phyloP scores from a whole-genome alignment of 805 yeast species.

The Metschnikowia amazonensis region DNA sequence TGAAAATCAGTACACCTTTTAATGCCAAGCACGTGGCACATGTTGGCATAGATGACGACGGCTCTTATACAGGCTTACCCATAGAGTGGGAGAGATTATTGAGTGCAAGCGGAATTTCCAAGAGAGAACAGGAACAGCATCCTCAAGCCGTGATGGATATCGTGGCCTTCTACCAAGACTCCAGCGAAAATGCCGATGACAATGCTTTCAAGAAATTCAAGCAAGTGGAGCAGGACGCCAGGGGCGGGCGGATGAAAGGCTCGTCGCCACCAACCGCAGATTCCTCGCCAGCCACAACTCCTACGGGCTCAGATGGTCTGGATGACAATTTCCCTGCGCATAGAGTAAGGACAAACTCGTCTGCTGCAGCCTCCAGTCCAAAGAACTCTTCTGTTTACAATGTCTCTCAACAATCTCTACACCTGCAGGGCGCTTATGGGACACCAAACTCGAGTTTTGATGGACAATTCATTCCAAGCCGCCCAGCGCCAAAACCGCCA shows the following conservation, averaged over 20 bases:
- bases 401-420: background rate
- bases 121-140: constrained; percentile 82
- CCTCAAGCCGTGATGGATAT: constrained; percentile 94
- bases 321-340: background rate
- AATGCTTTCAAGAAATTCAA: constrained; percentile 43
- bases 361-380: background rate
- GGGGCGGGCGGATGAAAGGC: constrained; percentile 1
- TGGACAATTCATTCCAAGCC: constrained; percentile 54
- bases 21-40: constrained; percentile 89
- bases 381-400: background rate
- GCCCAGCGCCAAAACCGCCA: constrained; percentile 68
- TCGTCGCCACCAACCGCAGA: constrained; percentile 25
- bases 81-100: constrained; percentile 86
- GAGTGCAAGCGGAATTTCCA: constrained; percentile 81
- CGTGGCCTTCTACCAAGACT: constrained; percentile 76
- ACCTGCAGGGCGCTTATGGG: background rate
- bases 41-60: constrained; percentile 85
- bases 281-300: constrained; percentile 30
- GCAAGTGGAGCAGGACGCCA: constrained; percentile 19
- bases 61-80: constrained; percentile 89
- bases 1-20: constrained; percentile 85
- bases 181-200: constrained; percentile 42
- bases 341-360: background rate
- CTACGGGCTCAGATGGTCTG: constrained; percentile 16
- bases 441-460: constrained; percentile 18